Base-by-base conservation (phyloP, 805 yeast genomes). In the Myxozyma sirexii region DNA sequence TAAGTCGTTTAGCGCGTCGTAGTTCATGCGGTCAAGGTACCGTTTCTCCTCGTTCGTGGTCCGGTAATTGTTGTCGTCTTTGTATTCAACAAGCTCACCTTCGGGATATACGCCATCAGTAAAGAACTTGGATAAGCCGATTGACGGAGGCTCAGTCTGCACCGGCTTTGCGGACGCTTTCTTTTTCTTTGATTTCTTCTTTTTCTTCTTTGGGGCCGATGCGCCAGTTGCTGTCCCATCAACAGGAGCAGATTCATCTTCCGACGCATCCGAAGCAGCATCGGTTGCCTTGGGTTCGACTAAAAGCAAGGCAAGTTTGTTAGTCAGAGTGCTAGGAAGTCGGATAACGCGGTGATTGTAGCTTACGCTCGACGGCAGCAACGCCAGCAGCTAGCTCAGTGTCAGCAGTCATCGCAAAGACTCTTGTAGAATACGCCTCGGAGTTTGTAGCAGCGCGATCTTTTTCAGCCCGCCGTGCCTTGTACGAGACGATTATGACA, bases 31-130 rank as follows among this genome's bases (percentile, higher is more conserved):
- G 67, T 88, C 94, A 67, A 85, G 74, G 67, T 89, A 86, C 66
- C 97, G 79, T 73, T 85, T 82, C 71, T 94, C 99, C 70, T 90
- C 97, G 65, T 85, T 85, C 0, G 97, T 90, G 26, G 88, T 82
- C 64, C 99, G 82, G 70, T 83, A 82, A 15, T 29, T 26, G 70
- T 85, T 84, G 57, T 87, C 90, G 46, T 78, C 79, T 10, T 83
- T 83, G 70, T 92, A 90, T 56, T 90, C 96, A 72, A 78, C 76
- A 86, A 91, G 87, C 75, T 90, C 87, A 54, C 97, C 97, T 70
- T 86, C 94, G 4, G 97, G 97, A 70, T 83, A 92, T 1, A 77
- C 75, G 0, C 84, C 88, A 31, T 84, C 87, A 0, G 93, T 87
- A 73, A 82, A 93, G 53, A 84, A 77, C 44, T 80, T 77, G 23